Base-by-base conservation (phyloP, 2,329 filamentous ascomycete species). In the Cryphonectria japonica region DNA sequence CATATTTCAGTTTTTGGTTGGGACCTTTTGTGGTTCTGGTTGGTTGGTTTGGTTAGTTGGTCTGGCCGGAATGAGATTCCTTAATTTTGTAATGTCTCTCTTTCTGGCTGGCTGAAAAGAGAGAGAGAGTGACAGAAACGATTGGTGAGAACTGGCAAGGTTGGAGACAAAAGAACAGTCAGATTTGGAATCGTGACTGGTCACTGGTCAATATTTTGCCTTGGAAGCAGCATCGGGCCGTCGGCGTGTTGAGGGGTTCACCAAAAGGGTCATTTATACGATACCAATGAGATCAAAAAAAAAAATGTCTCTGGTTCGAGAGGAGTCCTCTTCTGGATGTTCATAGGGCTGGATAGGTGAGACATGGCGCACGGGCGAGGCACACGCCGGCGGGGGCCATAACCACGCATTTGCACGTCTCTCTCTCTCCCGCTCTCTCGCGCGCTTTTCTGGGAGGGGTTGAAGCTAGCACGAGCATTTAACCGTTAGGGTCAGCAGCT, bases 341-440 rank as follows among this genome's bases (percentile, higher is more conserved):
- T 54, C 32, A 66, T 69, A 69, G 62, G 68, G 68, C 68, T 69
- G 68, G 60, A 34, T 16, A 14, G 52, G 52, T 54, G 64, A 66
- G 64, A 61, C 66, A 61, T 63, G 46, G 59, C 41, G 11, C 37
- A 11, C 37, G 37, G 9, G 22, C 46, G 46, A 63, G 54, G 29
- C 37, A 19, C 32, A 19, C 9, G 34, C 16, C 37, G 7, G 34
- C 16, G 32, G 8, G 9, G 19, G 8, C 11, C 32, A 39, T 32
- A 22, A 7, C 4, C 57, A 32, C 26, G 32, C 54, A 59, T n/a
- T 26, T 26, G 26, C 26, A 59, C 54, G 32, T 7, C 52, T n/a
- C 22, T 11, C 52, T n/a, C 19, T 22, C 19, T 22, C 52, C 8
- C 22, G 2, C 52, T 57, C n/a, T 26, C 8, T 26, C 54, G 1